A percentile compares a stretch with the other conserved stretches of the same genome.
Conservation (phyloP, 208 protist species). For the Acanthamoeba triangularis region DNA sequence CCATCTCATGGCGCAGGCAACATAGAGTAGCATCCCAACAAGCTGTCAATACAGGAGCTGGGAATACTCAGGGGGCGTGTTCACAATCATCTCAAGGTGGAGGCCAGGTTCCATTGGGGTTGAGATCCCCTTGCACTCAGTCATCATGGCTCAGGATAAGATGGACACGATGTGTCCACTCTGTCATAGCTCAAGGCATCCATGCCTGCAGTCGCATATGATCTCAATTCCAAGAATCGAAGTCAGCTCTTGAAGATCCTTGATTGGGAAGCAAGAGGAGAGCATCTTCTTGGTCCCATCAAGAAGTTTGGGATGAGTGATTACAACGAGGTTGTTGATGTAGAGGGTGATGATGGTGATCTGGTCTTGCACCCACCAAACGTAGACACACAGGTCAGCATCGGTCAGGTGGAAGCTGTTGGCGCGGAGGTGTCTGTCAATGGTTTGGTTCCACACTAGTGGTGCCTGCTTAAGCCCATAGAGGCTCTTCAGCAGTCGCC, state of each 20-base stretch:
- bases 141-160: not conserved
- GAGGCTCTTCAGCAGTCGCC: not conserved
- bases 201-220: not conserved
- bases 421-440: not conserved
- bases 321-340: not conserved
- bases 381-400: slow-evolving; percentile 25
- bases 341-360: slow-evolving; percentile 8
- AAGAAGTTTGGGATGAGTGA: not conserved
- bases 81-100: not conserved
- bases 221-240: slow-evolving; percentile 18
- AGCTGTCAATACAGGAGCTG: not conserved
- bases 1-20: not conserved
- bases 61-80: not conserved
- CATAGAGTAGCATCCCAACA: slow-evolving; percentile 3
- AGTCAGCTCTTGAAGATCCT: not conserved
- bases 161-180: not conserved
- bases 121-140: not conserved
- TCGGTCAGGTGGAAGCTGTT: not conserved
- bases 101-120: not conserved
- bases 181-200: not conserved
- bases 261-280: not conserved
- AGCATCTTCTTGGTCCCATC: not conserved
- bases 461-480: slow-evolving; percentile 43
- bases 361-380: not conserved
- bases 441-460: not conserved